Base-by-base conservation (phyloP, 176 grass and related monocot species). In the Aegilops umbellulata region DNA sequence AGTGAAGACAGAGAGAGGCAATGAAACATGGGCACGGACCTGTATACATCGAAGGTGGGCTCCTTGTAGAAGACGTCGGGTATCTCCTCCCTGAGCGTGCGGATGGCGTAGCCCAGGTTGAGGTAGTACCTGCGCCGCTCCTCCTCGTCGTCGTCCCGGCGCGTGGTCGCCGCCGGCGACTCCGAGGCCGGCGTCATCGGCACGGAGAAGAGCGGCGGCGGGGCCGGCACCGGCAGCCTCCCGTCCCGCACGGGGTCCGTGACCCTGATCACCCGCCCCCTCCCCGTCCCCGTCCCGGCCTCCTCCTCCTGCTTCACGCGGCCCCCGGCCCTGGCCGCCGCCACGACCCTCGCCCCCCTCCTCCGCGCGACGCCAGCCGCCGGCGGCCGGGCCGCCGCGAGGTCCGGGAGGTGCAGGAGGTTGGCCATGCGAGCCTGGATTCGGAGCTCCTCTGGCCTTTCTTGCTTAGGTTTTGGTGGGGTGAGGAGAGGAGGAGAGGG, bases 31-130 rank as follows among this genome's bases (percentile, higher is more conserved):
- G 14, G 27, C 10, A 61, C 77, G 32, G 67, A 98, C 97, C 97
- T 96, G 79, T 94, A 99, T 29, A 99, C 92, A 80, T 96, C 94
- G 75, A 96, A 94, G 76, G 63, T 91, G 57, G 90, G 97, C 64
- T 94, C 97, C 39, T 92, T 89, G 74, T 65, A 82, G 76, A 99
- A 92, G 8, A 92, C 88, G 49, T 91, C 86, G 31, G 94, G 90
- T 63, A 99, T 90, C 61, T 99, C 97, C 86, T 99, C 97, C 83
- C 97, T 85, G 65, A 99, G 86, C 24, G 94, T 94, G 60, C 97
- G 92, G 88, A 99, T 96, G 6, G 97, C 97, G 73, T 99, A 96
- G 2, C 97, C 97, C 72, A 99, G 77, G 62, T 99, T 99, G 12
- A 99, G 91, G 82, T 99, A 96, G 86, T 99, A 99, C 27, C 83